A percentile compares a stretch with the other conserved stretches of the same genome.
phyloP scores from a whole-genome alignment of 768 basidiomycete species.

The Symmetrospora coprosmae region DNA sequence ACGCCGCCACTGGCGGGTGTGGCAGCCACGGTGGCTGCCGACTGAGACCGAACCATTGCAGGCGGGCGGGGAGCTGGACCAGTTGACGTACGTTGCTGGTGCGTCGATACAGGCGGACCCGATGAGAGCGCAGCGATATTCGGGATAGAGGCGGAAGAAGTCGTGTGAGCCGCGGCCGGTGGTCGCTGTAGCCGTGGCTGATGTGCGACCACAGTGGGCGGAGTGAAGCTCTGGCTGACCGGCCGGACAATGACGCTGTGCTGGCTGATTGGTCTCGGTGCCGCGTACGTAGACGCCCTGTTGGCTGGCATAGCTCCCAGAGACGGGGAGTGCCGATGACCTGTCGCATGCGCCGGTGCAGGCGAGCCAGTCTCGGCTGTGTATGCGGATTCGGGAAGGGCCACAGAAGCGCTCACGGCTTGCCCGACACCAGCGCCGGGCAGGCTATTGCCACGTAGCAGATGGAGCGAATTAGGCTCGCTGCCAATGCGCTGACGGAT shows the following conservation, averaged over 20 bases:
- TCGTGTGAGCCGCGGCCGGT: too few relatives aligned
- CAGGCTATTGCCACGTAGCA: too few relatives aligned
- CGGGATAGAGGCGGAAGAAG: too few relatives aligned
- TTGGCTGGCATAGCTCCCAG: background rate
- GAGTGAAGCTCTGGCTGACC: too few relatives aligned
- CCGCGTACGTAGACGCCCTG: background rate
- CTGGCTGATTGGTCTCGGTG: slow-evolving; percentile 17
- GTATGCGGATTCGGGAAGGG: background rate
- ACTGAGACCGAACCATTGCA: background rate
- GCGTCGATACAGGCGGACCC: background rate
- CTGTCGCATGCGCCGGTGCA: background rate
- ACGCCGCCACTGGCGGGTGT: background rate
- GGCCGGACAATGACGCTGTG: slow-evolving; percentile 2
- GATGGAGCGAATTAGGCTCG: too few relatives aligned
- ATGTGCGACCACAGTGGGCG: too few relatives aligned
- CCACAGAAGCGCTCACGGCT: too few relatives aligned
- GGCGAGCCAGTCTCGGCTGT: background rate
- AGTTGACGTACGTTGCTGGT: background rate
- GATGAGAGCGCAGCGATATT: background rate
- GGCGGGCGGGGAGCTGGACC: background rate
- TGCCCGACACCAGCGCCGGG: too few relatives aligned
- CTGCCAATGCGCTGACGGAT: too few relatives aligned
- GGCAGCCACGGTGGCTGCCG: background rate
- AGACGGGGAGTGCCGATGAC: too few relatives aligned
- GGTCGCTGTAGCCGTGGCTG: too few relatives aligned